Percentiles rank a stretch among this genome's conserved stretches.
Conservation (phyloP, 2,329 filamentous ascomycete species). For the Diaporthe citriasiana region DNA sequence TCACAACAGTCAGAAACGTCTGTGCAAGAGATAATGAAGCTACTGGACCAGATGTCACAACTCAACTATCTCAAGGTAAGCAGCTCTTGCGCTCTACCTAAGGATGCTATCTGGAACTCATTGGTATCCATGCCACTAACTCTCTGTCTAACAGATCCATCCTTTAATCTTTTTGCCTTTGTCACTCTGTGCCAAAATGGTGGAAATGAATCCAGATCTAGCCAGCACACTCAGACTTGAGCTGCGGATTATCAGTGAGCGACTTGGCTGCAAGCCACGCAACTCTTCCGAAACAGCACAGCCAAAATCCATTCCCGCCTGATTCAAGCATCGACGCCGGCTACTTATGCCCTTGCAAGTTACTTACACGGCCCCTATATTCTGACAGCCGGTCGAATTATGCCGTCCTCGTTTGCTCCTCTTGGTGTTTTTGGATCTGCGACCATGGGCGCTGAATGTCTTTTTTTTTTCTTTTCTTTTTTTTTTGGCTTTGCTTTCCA, state of each 20-base stretch:
- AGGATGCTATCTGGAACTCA: neutral
- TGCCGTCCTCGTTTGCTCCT: neutral
- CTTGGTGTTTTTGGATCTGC: neutral
- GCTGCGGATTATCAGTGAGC: constrained; percentile 8
- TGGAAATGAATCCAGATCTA: neutral
- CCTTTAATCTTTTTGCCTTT: constrained; percentile 14
- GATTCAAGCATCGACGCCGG: neutral
- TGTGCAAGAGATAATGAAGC: neutral
- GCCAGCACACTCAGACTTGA: neutral
- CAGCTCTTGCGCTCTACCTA: neutral
- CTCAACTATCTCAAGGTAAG: constrained; percentile 3
- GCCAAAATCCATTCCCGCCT: neutral
- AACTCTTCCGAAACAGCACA: neutral
- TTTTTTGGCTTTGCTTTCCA: neutral
- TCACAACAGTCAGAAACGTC: neutral
- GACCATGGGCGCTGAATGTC: too few species aligned
- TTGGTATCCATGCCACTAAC: neutral
- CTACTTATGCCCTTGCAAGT: neutral
- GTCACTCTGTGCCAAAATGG: neutral
- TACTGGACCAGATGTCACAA: constrained; percentile 11
- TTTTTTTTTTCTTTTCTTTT: neutral
- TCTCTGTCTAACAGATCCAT: neutral
- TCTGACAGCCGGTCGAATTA: neutral
- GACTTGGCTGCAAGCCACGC: neutral
- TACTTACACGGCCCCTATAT: too few species aligned